A percentile compares a stretch with the other conserved stretches of the same genome.
Conservation (phyloP, 345 rosid species). For the Pugionium dolabratum region DNA sequence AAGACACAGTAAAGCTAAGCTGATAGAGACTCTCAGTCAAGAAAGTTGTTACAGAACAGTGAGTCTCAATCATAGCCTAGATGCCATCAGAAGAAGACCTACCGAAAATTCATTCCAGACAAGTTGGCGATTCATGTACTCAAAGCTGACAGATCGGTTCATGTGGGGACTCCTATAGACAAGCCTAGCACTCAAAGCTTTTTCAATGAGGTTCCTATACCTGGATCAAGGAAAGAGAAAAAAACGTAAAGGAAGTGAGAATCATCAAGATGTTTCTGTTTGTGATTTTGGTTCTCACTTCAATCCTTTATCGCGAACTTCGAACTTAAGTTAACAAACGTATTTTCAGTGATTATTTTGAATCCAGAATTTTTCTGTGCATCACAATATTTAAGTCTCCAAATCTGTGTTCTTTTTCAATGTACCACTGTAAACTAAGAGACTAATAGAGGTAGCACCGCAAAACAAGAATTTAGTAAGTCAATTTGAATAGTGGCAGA, state of each 20-base stretch:
- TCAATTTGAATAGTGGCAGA: conserved; percentile 1
- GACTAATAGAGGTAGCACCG: background rate
- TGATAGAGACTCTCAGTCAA: too few relatives aligned
- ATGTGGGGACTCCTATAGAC: conserved; percentile 88
- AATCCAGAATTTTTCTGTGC: background rate
- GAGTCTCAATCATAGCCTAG: too few relatives aligned
- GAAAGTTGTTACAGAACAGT: too few relatives aligned
- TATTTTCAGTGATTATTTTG: background rate
- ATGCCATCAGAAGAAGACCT: conserved; percentile 31
- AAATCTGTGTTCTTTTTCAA: background rate
- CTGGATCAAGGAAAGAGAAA: conserved; percentile 46
- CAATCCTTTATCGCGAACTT: background rate
- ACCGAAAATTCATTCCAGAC: conserved; percentile 99
- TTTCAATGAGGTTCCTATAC: conserved; percentile 89
- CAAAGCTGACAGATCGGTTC: conserved; percentile 97
- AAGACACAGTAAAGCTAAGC: too few relatives aligned
- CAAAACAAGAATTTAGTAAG: background rate
- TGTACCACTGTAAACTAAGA: background rate
- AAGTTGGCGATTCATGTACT: conserved; percentile 96
- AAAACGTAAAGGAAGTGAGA: conserved; percentile 17
- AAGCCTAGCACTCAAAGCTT: conserved; percentile 87
- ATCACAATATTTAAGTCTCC: background rate
- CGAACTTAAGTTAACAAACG: background rate
- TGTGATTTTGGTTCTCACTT: conserved; percentile 1
- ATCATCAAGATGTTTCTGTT: conserved; percentile 13